These are phyloP conservation scores for Pterocarpus macrocarpus DNA, from an alignment of 306 rosid genomes.

Conservation along the genomic window DNA sequence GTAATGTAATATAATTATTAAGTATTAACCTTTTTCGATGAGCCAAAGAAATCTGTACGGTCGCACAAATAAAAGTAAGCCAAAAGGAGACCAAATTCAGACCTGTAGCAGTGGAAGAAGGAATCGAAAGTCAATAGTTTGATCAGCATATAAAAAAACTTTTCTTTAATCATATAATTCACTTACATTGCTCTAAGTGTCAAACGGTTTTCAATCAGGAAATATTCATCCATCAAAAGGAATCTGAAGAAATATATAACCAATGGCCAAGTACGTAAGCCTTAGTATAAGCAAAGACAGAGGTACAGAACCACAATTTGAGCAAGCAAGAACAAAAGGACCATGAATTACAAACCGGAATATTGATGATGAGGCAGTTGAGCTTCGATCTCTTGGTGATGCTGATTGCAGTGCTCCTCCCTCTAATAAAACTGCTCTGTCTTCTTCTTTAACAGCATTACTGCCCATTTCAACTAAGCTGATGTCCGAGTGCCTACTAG, in stretches of 20 bases:
- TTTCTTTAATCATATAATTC: conserved; percentile 31
- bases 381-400: conserved; percentile 69
- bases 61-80: conserved; percentile 84
- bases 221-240: conserved; percentile 77
- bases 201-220: conserved; percentile 87
- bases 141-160: conserved; percentile 26
- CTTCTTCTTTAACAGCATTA: conserved; percentile 74
- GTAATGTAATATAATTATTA: conserved; percentile 13
- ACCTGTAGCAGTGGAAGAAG: conserved; percentile 56
- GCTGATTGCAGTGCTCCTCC: conserved; percentile 71
- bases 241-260: conserved; percentile 62
- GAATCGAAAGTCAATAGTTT: conserved; percentile 40
- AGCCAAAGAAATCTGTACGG: conserved; percentile 83
- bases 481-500: conserved; percentile 79
- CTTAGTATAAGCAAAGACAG: conserved; percentile 41
- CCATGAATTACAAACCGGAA: conserved; percentile 60
- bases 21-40: conserved; percentile 72
- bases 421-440: conserved; percentile 73
- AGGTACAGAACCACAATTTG: conserved; percentile 5
- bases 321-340: conserved; percentile 37
- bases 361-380: conserved; percentile 59
- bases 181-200: conserved; percentile 95
- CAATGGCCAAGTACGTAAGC: conserved; percentile 1
- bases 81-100: conserved; percentile 83
- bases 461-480: conserved; percentile 68